These are phyloP conservation scores for Exophiala sideris DNA, from an alignment of 2,329 filamentous ascomycete species.

Conservation along the genomic window DNA sequence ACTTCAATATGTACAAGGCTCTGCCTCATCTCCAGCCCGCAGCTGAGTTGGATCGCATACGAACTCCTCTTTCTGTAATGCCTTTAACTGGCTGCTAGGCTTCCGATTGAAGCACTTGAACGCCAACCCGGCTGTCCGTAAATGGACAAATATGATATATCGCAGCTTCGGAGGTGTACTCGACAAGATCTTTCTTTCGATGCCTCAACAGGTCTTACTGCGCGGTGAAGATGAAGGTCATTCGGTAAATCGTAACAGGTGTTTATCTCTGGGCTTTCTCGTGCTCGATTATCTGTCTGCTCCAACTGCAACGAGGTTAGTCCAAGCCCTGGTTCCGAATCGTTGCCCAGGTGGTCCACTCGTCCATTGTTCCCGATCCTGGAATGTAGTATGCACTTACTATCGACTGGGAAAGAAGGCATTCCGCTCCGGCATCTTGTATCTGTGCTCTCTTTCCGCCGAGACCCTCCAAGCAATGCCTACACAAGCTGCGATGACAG, in stretches of 20 bases:
- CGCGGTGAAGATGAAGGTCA: not conserved
- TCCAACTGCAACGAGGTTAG: slow-evolving; percentile 55
- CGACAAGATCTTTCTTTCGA: no score
- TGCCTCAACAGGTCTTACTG: no score
- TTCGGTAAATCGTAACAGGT: not conserved
- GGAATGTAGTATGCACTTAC: slow-evolving; percentile 51
- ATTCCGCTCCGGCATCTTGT: slow-evolving; percentile 71
- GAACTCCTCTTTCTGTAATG: no score
- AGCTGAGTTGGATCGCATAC: no score
- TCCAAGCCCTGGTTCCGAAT: not conserved
- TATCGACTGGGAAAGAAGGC: slow-evolving; percentile 81
- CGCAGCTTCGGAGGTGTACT: no score
- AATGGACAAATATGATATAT: no score
- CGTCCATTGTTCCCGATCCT: not conserved
- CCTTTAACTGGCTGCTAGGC: no score
- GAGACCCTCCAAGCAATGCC: slow-evolving; percentile 68
- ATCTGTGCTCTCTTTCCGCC: slow-evolving; percentile 68
- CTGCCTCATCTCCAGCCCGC: no score
- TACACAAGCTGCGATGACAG: slow-evolving; percentile 64
- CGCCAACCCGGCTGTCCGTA: no score
- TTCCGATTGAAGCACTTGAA: no score
- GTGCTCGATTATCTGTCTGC: slow-evolving; percentile 67
- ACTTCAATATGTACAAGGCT: no score
- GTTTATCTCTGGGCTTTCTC: slow-evolving; percentile 50
- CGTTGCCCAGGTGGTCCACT: no score